These are phyloP conservation scores for Candida chauliodis DNA, from an alignment of 805 yeast species.

Conservation along the genomic window DNA sequence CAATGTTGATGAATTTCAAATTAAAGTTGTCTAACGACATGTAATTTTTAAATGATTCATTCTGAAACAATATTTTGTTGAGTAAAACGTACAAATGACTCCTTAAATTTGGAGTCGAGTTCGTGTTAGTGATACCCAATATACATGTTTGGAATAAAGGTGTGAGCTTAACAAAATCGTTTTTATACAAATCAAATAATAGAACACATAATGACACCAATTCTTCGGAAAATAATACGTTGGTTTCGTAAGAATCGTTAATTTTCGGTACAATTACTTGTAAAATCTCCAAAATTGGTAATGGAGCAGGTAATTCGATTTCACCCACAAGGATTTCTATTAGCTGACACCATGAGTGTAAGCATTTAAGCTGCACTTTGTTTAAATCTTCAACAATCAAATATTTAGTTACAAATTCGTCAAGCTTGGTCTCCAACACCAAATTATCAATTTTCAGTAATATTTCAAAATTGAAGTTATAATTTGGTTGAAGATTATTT, in stretches of 20 bases:
- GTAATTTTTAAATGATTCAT: conserved; percentile 30
- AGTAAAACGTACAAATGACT: conserved; percentile 76
- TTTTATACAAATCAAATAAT: conserved; percentile 54
- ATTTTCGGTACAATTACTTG: conserved; percentile 75
- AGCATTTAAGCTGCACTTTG: conserved; percentile 52
- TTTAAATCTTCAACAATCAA: conserved; percentile 47
- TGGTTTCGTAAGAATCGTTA: conserved; percentile 66
- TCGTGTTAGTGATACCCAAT: conserved; percentile 67
- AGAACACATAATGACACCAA: conserved; percentile 73
- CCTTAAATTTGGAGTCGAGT: conserved; percentile 63
- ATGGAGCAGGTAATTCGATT: conserved; percentile 46
- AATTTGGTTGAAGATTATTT: conserved; percentile 13
- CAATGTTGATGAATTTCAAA: conserved; percentile 51
- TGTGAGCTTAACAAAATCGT: conserved; percentile 43
- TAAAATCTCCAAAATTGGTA: conserved; percentile 68
- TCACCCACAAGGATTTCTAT: conserved; percentile 60
- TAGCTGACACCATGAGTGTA: conserved; percentile 82
- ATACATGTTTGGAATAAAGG: conserved; percentile 73
- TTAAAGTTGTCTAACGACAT: conserved; percentile 46
- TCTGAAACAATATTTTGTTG: conserved; percentile 58
- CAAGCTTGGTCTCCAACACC: conserved; percentile 25
- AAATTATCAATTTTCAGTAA: conserved; percentile 19
- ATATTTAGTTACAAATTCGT: conserved; percentile 41
- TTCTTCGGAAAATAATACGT: conserved; percentile 67
- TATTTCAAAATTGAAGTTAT: conserved; percentile 41